Percentiles rank a stretch among this genome's conserved stretches.
Conservation (phyloP, 352 stramenopile species). For the Pythium grandisporangium region DNA sequence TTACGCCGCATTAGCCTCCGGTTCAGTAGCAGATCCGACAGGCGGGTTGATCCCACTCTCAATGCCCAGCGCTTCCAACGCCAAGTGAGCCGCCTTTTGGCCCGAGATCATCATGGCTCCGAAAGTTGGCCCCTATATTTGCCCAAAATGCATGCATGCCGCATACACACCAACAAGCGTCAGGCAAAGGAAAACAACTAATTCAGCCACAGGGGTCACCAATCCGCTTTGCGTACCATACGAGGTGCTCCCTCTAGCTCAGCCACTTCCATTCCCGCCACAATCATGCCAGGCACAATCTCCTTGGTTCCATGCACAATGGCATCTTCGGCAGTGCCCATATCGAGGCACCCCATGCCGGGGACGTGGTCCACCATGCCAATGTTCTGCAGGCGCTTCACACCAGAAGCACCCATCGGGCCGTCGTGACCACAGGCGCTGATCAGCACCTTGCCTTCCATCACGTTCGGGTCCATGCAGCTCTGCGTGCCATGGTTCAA, state of each 20-base stretch:
- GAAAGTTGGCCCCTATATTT: conserved; percentile 45
- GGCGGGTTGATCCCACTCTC: conserved; percentile 40
- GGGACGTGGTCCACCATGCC: conserved; percentile 48
- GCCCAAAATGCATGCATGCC: neutral
- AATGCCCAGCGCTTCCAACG: conserved; percentile 44
- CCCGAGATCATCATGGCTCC: conserved; percentile 64
- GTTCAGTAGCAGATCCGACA: conserved; percentile 17
- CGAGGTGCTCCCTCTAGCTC: conserved; percentile 48
- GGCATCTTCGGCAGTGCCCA: conserved; percentile 47
- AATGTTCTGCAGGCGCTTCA: conserved; percentile 60
- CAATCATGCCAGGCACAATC: conserved; percentile 56
- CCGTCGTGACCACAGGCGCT: conserved; percentile 51
- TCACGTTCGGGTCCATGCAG: conserved; percentile 68
- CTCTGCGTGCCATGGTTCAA: conserved; percentile 61
- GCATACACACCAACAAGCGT: neutral
- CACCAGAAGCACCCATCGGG: conserved; percentile 49
- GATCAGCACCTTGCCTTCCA: conserved; percentile 63
- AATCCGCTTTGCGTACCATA: conserved; percentile 19
- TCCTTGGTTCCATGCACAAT: conserved; percentile 57
- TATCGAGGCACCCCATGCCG: conserved; percentile 50
- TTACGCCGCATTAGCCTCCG: conserved; percentile 33
- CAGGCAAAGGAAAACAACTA: neutral
- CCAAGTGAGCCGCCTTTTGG: conserved; percentile 51
- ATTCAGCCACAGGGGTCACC: neutral
- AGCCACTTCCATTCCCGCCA: conserved; percentile 52